Evolutionary conservation across 202 grass and related monocot genomes (phyloP), one percentile per base, ranked within the genome.

Genomic region (Setaria italica): DNA sequence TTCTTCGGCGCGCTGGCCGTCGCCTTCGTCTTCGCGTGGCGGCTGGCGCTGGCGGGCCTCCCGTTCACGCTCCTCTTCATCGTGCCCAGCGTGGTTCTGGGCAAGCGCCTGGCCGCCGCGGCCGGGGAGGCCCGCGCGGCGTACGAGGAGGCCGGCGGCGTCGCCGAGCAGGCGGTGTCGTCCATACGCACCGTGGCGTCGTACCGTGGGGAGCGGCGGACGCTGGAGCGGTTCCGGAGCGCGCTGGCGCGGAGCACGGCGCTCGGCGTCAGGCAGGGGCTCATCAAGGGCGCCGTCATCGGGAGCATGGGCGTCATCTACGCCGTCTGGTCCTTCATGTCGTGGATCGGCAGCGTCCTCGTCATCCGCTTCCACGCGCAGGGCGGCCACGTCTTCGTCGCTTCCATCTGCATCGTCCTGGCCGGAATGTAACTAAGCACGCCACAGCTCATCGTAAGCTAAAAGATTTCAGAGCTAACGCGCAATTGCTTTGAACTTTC

Each of bases 301-400:
- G 90, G 90, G 5, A 94, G 90, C 87, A 78, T 84, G 43, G 92
- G 92, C 58, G 49, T 90, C 70, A 86, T 89, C 57, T 94, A 84
- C 76, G 87, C 82, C 15, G 81, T 94, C 58, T 94, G 90, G 92
- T 89, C 87, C 17, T 92, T 94, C 79, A 2, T 90, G 66, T 64
- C 80, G 4, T 94, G 89, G 90, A 0, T 90, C 42, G 75, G 82
- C 33, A 90, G 92, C 79, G 49, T 80, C 21, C 82, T 94, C 19
- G 88, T 92, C 70, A 94, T 90, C 64, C 84, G 80, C 57, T 59
- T 34, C 6, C 74, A 89, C 41, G 87, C 78, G 1, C 65, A 90
- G 79, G 92, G 92, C 39, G 90, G 92, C 4, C 85, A 89, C 63
- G 87, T 94, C 54, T 94, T 92, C 64, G 90, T 86, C 74, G 90